Evolutionary conservation across 163 green algal genomes (phyloP).

Genomic region (Volvox carteri): DNA sequence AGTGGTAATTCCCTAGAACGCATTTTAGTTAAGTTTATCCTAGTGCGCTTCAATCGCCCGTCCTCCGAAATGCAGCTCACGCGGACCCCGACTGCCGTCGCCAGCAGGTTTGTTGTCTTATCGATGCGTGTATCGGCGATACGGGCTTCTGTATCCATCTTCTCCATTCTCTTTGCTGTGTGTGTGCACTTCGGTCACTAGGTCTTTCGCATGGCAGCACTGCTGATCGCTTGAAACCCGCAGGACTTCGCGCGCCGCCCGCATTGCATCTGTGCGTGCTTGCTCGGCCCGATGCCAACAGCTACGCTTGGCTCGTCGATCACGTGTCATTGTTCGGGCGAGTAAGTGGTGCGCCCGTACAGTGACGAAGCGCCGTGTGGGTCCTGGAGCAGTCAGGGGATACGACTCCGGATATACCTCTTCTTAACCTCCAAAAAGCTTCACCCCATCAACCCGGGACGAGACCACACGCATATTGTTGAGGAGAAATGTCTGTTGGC

Average conservation of each 20-base stretch:
- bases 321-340: neutral
- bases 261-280: no score
- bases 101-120: neutral
- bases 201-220: neutral
- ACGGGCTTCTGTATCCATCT: neutral
- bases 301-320: neutral
- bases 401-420: no score
- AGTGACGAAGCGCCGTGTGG: no score
- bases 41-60: neutral
- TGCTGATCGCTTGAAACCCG: neutral
- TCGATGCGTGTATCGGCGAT: neutral
- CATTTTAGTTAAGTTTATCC: neutral
- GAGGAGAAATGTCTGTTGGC: no score
- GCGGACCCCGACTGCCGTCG: constrained; percentile 11
- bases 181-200: neutral
- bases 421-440: no score
- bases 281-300: neutral
- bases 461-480: no score
- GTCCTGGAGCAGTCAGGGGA: no score
- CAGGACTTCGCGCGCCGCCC: neutral
- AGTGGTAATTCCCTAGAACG: neutral
- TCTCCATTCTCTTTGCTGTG: neutral
- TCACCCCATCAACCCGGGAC: no score
- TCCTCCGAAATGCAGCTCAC: constrained; percentile 36
- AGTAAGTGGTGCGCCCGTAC: constrained; percentile 18